Base-by-base conservation (phyloP, 2,329 filamentous ascomycete genomes). In the Diplodia mutila region DNA sequence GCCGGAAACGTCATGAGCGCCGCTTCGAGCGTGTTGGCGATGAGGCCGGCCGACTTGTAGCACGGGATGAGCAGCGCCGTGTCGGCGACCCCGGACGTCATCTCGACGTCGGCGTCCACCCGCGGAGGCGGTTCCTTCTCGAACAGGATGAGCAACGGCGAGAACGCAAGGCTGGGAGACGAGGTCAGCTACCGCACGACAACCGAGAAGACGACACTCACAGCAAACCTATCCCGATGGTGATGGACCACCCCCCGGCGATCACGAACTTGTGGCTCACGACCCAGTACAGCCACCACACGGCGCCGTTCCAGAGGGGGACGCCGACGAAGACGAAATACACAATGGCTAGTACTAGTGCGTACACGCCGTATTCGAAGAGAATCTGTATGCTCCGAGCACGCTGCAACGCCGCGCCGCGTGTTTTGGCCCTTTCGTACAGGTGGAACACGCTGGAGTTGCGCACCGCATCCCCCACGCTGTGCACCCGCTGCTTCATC, bases 1-100 rank as follows among this genome's bases (percentile, higher is more conserved):
- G 80, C 72, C 0, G 81, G 82, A 68, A 84, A 85, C 59, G 84
- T 77, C 66, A 82, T 80, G 37, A 84, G 70, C 0, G 82, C 82
- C 1, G 82, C 81, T 67, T 80, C 75, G 8, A 84, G 70, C 1
- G 82, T 83, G 0, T 75, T 74, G 2, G 74, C 77, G 29, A 84
- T 80, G 48, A 83, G 76, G 1, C 73, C 70, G 5, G 77, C 82
- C 2, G 82, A 81, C 70, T 82, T 83, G 72, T 83, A 84, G 70
- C 82, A 84, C 14, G 82, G 82, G n/a, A 84, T 84, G 16, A 84
- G 70, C 1, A 83, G 74, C 0, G 80, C 80, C 0, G 80, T 82
- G 49, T 81, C 27, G 16, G 6, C 16, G 18, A 32, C 51, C 14
- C 49, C 42, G 8, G 42, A 21, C 3, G n/a, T 11, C 18, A 21